Conservation (phyloP, 2,329 filamentous ascomycete species). For the Ascochyta viciae-villosae region DNA sequence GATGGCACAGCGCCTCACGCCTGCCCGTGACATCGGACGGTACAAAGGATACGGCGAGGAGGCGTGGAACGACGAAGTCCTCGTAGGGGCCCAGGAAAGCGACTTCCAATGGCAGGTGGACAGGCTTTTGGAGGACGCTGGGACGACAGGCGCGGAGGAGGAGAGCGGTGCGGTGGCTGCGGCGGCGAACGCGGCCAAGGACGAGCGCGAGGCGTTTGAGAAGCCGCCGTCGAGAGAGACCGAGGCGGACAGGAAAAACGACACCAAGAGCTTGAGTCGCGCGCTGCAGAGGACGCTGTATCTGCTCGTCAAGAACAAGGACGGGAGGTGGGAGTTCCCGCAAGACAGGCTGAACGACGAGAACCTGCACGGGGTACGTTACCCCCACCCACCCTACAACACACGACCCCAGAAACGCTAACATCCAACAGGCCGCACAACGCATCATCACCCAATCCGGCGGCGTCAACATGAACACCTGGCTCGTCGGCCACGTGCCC, state of each 20-base stretch:
- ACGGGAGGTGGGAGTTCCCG: constrained; percentile 83
- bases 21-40: constrained; percentile 82
- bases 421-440: constrained; percentile 73
- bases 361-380: constrained; percentile 80
- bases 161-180: constrained; percentile 46
- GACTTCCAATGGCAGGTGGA: constrained; percentile 71
- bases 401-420: constrained; percentile 10
- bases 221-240: constrained; percentile 73
- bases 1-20: constrained; percentile 75
- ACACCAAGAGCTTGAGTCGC: constrained; percentile 80
- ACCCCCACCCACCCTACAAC: background rate
- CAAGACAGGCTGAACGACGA: constrained; percentile 74
- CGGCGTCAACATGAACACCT: constrained; percentile 97
- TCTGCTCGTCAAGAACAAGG: constrained; percentile 76
- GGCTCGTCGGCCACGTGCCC: constrained; percentile 91
- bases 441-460: constrained; percentile 78
- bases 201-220: constrained; percentile 71
- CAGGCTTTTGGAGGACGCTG: constrained; percentile 76
- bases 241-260: constrained; percentile 78
- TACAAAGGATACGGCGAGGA: constrained; percentile 77
- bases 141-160: constrained; percentile 57
- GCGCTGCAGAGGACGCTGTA: constrained; percentile 84
- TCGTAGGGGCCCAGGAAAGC: constrained; percentile 74
- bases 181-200: constrained; percentile 30
- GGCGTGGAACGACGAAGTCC: constrained; percentile 91